These are phyloP conservation scores for Batkoa obscura DNA, from an alignment of 371 early-diverging fungal genomes.

Conservation along the genomic window DNA sequence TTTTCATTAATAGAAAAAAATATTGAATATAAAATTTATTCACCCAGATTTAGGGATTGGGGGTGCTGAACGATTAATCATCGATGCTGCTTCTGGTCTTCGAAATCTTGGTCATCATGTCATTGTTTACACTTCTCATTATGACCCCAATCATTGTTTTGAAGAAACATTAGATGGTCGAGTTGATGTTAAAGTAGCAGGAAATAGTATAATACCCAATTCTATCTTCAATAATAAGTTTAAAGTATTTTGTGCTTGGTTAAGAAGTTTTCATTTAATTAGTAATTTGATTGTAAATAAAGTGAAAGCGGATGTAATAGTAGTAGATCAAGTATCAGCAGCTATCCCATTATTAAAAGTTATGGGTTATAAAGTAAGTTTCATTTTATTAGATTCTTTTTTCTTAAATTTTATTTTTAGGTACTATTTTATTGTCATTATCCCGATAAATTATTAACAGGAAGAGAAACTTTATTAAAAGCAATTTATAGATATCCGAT, in stretches of 20 bases:
- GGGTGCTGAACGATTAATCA: slow-evolving; percentile 89
- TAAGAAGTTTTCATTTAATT: slow-evolving; percentile 53
- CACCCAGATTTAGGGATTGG: slow-evolving; percentile 87
- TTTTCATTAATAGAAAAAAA: no score
- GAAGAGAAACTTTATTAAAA: slow-evolving; percentile 38
- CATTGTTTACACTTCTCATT: slow-evolving; percentile 72
- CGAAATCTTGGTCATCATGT: slow-evolving; percentile 63
- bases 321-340: slow-evolving; percentile 81
- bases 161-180: slow-evolving; percentile 75
- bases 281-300: slow-evolving; percentile 19
- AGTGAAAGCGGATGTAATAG: slow-evolving; percentile 45
- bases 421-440: slow-evolving; percentile 93
- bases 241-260: slow-evolving; percentile 47
- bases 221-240: slow-evolving; percentile 43
- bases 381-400: slow-evolving; percentile 17
- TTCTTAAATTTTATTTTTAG: slow-evolving; percentile 16
- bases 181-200: slow-evolving; percentile 36
- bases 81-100: slow-evolving; percentile 77
- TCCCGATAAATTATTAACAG: slow-evolving; percentile 71
- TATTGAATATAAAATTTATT: slow-evolving; percentile 28
- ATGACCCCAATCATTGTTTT: slow-evolving; percentile 75
- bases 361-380: slow-evolving; percentile 30
- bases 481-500: slow-evolving; percentile 59
- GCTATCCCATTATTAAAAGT: slow-evolving; percentile 60
- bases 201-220: slow-evolving; percentile 47